Evolutionary conservation across 768 basidiomycete species (phyloP), one percentile per base, ranked within the genome.

Genomic region (Pleurotus djamor): DNA sequence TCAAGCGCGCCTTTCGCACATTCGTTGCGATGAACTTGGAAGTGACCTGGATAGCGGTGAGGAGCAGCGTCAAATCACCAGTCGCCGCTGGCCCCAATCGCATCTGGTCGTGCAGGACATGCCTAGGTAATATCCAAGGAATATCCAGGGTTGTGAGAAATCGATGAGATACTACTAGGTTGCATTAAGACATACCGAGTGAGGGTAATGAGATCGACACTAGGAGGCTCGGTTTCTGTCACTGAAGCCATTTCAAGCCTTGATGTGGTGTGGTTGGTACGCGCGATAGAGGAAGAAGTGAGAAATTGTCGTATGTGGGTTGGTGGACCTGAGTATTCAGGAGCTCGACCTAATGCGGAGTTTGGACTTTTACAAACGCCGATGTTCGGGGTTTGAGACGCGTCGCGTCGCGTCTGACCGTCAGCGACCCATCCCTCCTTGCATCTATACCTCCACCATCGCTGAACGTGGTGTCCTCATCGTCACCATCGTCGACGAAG

Each of bases 11-110:
- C 75, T 94, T 93, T 64, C 97, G 88, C 68, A 99, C 97, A 69
- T 98, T 98, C 65, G 94, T 96, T 2, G 96, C 93, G 71, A 98
- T 98, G 81, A 98, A 98, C 75, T 94, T 95, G 78, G 91, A 94
- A 34, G 93, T 93, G 63, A 94, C 87, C 72, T 97, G 94, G 72
- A 99, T 98, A 49, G 95, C 96, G 61, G 89, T 96, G 64, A 99
- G 83, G 59, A 99, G 84, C 61, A 98, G 76, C 3, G 97, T 98
- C 57, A 98, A 79, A 77, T 98, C 97, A 60, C 97, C 96, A 0
- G 93, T 94, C 5, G 95, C 95, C 4, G 84, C 74, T 8, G 86
- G 74, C 41, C 96, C 96, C 33, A 96, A 79, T 59, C 88, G 87
- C 64, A 92, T 74, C 74, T 96, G 94, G 68, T 94, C 91, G 57